Evolutionary conservation across 2,329 filamentous ascomycete genomes (phyloP), one percentile per base, ranked within the genome.

Genomic region (Dactylellina cionopaga): DNA sequence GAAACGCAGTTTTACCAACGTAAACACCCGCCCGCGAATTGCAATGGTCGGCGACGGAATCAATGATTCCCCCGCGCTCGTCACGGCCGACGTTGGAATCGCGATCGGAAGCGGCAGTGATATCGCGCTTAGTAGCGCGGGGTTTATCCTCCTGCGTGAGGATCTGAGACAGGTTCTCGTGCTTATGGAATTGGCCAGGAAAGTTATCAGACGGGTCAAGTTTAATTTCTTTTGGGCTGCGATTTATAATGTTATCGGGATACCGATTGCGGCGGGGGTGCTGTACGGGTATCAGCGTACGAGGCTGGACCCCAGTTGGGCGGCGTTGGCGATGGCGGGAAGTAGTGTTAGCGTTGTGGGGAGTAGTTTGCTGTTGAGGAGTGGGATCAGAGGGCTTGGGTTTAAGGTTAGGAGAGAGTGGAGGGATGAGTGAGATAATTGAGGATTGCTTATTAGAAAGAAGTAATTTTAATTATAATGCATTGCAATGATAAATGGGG

Each of bases 11-110:
- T 54, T 13, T 19, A 43, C 49, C 24, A 66, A 46, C 5, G 39
- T 33, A 5, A 71, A 64, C 37, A 51, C 74, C 11, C 74, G 77
- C 4, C 83, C 84, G 0, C 84, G 90, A 1, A 87, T 96, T 0
- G 92, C 88, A 37, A 95, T 96, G 87, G 91, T 93, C 1, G 92
- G 92, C 35, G 92, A 96, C 76, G 92, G 92, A 15, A 91, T 94
- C 75, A 96, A 96, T 77, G 92, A 96, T 77, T 90, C 91, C 0
- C 91, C 92, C 0, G 92, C 92, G 1, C 85, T 96, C 2, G 88
- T 90, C 1, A 88, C 88, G 0, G 91, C 92, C 13, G 92, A 96
- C 76, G 87, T 96, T 0, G 91, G 91, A 64, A 94, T 96, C 71
- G 90, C 91, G 0, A 88, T 96, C 76, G 90, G 90, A 1, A 89